phyloP scores from a whole-genome alignment of 768 basidiomycete species.

The Rhodosporidiobolus sp. region DNA sequence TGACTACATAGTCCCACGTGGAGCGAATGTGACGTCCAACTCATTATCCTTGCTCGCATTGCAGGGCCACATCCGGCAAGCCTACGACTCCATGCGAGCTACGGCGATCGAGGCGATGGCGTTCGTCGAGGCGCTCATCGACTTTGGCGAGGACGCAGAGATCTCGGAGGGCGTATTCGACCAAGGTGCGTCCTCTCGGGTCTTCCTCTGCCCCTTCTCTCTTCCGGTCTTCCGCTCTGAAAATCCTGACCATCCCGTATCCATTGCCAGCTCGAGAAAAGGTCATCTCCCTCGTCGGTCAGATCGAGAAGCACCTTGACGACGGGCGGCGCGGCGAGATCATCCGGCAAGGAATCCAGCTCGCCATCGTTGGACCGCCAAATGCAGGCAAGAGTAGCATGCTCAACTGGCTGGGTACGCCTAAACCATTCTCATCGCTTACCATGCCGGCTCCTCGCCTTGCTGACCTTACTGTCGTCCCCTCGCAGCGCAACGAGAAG shows the following conservation, averaged over 20 bases:
- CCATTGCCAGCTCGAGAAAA: slow-evolving; percentile 60
- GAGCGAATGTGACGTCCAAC: neutral
- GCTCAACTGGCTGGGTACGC: slow-evolving; percentile 73
- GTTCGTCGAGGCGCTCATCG: slow-evolving; percentile 80
- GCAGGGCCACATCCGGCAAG: slow-evolving; percentile 63
- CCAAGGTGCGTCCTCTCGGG: neutral
- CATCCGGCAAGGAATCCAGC: slow-evolving; percentile 70
- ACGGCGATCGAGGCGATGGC: slow-evolving; percentile 71
- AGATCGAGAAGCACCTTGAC: slow-evolving; percentile 60
- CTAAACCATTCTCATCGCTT: no score
- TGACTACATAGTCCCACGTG: slow-evolving; percentile 1
- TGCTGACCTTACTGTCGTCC: no score
- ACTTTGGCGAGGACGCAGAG: slow-evolving; percentile 89
- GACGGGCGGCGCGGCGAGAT: slow-evolving; percentile 80
- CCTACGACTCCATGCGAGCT: slow-evolving; percentile 63
- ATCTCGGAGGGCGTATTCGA: slow-evolving; percentile 75
- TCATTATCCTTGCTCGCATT: neutral
- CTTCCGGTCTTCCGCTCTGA: neutral
- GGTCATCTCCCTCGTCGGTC: slow-evolving; percentile 55
- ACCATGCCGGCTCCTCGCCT: no score
- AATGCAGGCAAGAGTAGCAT: slow-evolving; percentile 92
- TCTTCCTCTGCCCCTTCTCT: neutral
- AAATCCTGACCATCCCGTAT: no score
- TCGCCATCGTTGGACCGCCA: slow-evolving; percentile 87
- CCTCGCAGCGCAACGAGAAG: slow-evolving; percentile 69